Base-by-base conservation (phyloP, 2,329 filamentous ascomycete species). In the Fusarium agapanthi region DNA sequence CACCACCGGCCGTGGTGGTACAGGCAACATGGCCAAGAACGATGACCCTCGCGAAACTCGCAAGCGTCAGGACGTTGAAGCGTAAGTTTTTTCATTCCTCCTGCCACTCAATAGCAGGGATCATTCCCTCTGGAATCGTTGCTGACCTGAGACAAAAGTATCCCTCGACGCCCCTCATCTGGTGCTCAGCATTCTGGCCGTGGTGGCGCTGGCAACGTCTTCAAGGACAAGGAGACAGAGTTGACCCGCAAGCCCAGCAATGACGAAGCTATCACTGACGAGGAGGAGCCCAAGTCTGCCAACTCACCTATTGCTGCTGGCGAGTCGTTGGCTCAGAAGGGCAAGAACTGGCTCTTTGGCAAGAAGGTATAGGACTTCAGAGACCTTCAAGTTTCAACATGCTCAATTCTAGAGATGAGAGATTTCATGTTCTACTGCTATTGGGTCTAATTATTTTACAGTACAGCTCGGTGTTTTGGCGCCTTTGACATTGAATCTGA, bases 1-100 rank as follows among this genome's bases (percentile, higher is more conserved):
- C 79, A 97, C 95, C 26, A 98, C 95, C 7, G 95, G 95, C 63
- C 93, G 95, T 57, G 95, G 95, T 62, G 95, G 95, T 69, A 91
- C 89, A 9, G 95, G 95, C 67, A 97, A 97, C 85, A 97, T 97
- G 92, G 90, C 92, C 53, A 85, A 84, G 75, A 91, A 92, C 79
- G 90, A 89, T 71, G 92, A 96, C 76, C 90, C 91, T 7, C 83
- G 86, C 45, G 90, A 93, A 79, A 94, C 95, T 40, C 92, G 95
- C 71, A 87, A 90, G 61, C 91, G 91, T 45, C 95, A 98, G 82
- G 95, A 98, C 77, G 93, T 98, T 68, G 90, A 91, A 67, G 89
- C 90, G 89, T 91, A 83, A 79, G 88, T 85, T 65, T 11, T 75
- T 20, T 38, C 12, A 48, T 38, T 30, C 35, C 37, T 7, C 26